Percentiles rank a stretch among this genome's conserved stretches.
Conservation (phyloP, 116 monocot genomes). For the Phalaenopsis hybrid region DNA sequence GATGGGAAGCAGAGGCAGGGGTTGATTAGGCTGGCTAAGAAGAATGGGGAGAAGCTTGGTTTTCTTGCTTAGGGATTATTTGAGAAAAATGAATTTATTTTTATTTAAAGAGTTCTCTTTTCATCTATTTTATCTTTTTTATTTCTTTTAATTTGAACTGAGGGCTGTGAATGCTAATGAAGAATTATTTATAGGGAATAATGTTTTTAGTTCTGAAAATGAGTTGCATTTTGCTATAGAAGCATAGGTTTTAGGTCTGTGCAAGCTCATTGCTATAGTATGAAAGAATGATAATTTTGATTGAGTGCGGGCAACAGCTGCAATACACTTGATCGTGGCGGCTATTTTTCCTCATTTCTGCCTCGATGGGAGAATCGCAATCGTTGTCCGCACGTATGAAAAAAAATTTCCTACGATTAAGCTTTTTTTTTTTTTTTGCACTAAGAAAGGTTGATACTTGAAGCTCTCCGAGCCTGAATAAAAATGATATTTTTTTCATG, state of each 20-base stretch:
- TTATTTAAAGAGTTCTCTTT: neutral
- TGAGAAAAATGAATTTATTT: neutral
- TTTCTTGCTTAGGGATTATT: slow-evolving; percentile 44
- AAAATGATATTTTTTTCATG: too few relatives aligned
- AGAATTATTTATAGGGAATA: neutral
- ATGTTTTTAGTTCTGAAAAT: neutral
- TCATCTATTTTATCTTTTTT: neutral
- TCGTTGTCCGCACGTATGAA: too few relatives aligned
- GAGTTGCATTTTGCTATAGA: neutral
- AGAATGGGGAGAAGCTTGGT: slow-evolving; percentile 76
- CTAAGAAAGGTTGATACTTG: too few relatives aligned
- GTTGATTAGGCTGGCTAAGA: slow-evolving; percentile 77
- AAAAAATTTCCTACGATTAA: too few relatives aligned
- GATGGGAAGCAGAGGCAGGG: slow-evolving; percentile 76
- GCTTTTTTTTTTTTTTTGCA: too few relatives aligned
- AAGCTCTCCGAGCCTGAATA: too few relatives aligned
- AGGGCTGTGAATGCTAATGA: neutral
- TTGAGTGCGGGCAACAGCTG: too few relatives aligned
- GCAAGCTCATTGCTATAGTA: too few relatives aligned
- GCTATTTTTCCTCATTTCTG: too few relatives aligned
- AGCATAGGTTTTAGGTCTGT: neutral
- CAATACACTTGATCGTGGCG: too few relatives aligned
- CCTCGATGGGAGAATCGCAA: too few relatives aligned
- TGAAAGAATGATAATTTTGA: too few relatives aligned
- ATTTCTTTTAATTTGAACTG: neutral